Evolutionary conservation across 345 rosid genomes (phyloP).

Genomic region (Euclidium syriacum): DNA sequence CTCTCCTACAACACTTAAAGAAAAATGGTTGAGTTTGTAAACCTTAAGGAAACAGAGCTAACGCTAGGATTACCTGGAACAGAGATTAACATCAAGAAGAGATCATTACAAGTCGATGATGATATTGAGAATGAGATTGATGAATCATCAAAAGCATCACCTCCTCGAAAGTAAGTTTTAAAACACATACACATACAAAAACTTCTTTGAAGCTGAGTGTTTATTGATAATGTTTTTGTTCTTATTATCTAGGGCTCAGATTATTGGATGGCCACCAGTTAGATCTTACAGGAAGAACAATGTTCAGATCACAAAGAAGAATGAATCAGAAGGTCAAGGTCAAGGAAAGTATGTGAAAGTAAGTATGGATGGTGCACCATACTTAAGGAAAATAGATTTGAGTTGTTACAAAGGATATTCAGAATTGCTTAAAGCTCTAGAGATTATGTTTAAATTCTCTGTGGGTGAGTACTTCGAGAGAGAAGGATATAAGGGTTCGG

Average conservation of each 20-base stretch:
- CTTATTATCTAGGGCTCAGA: conserved; percentile 56
- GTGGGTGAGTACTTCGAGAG: conserved; percentile 51
- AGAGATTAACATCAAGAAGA: conserved; percentile 44
- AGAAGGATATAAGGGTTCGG: conserved; percentile 62
- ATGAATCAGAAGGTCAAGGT: conserved; percentile 34
- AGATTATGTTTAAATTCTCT: conserved; percentile 56
- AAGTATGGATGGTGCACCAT: conserved; percentile 83
- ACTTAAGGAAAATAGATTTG: conserved; percentile 66
- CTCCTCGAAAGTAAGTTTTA: conserved; percentile 20
- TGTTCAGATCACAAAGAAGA: conserved; percentile 38
- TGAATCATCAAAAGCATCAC: conserved; percentile 10
- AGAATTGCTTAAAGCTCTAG: conserved; percentile 50
- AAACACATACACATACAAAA: not conserved
- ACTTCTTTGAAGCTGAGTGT: conserved; percentile 1
- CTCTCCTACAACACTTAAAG: not conserved
- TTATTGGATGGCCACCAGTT: conserved; percentile 94
- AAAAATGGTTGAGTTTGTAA: conserved; percentile 35
- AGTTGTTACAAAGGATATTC: conserved; percentile 48
- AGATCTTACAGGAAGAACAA: conserved; percentile 71
- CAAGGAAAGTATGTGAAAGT: conserved; percentile 58
- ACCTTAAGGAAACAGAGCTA: conserved; percentile 69
- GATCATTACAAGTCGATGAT: conserved; percentile 40
- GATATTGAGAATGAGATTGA: conserved; percentile 15
- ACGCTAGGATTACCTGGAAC: conserved; percentile 77
- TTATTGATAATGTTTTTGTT: not conserved